Base-by-base conservation (phyloP, 2,329 filamentous ascomycete species). In the Alternaria sp. region DNA sequence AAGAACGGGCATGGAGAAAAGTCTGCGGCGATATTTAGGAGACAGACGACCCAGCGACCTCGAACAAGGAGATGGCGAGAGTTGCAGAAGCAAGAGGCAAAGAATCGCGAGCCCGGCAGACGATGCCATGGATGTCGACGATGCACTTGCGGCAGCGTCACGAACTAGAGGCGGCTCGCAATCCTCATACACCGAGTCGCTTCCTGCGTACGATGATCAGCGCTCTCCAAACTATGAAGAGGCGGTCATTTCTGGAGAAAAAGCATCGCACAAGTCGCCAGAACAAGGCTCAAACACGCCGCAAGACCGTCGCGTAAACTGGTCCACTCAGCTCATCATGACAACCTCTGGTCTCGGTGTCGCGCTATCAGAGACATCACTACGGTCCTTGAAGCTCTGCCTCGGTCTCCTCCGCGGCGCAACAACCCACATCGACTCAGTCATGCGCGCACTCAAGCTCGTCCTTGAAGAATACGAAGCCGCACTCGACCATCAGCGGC, bases 281-380 rank as follows among this genome's bases (percentile, higher is more conserved):
- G 64, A 65, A 41, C 56, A 56, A 44, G 67, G 62, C 40, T 46
- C 56, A 48, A 62, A 58, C 50, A 72, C 66, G 64, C 76, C 63
- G 4, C 71, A 75, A 42, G 72, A 76, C 58, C 68, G 74, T 42
- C 74, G 78, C 26, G 83, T 71, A 10, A 84, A 82, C 39, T 96
- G 93, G 92, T 91, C 91, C 61, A 91, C 90, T 10, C 88, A 93
- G 13, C 82, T 97, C 17, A 90, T 97, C 66, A 91, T 96, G 75
- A 93, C 92, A 5, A 97, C 94, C 0, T 96, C 93, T 0, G 94
- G 93, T 0, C 84, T 98, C 0, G 93, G 93, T 63, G 89, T 96
- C 14, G 93, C 95, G 1, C 92, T 99, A 85, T 96, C 90, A 70
- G 90, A 96, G 17, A 90, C 95, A 71, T 96, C 92, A 23, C 80